Evolutionary conservation across 768 basidiomycete species (phyloP).

Genomic region (Amanita muscaria): DNA sequence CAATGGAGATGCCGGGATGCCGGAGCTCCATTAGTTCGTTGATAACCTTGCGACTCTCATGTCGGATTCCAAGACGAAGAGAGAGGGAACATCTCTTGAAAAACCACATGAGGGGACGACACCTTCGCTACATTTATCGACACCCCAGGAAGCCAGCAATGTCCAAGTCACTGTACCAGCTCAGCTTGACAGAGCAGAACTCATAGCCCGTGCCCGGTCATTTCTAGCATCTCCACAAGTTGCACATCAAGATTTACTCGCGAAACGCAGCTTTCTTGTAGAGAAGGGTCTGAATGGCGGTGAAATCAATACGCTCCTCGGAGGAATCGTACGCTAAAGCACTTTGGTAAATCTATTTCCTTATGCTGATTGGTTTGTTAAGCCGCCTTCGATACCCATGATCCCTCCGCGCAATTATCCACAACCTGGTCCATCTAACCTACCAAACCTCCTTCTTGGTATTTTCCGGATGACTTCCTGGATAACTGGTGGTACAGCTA

Average conservation of each 20-base stretch:
- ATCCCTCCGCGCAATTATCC: constrained; percentile 73
- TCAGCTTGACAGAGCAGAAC: constrained; percentile 26
- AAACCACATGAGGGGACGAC: background rate
- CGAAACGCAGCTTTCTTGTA: constrained; percentile 54
- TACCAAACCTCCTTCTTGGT: constrained; percentile 60
- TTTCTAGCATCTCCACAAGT: constrained; percentile 66
- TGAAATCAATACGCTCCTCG: constrained; percentile 54
- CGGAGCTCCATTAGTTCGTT: background rate
- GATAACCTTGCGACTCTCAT: background rate
- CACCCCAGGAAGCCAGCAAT: background rate
- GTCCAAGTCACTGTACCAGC: background rate
- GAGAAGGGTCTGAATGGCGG: constrained; percentile 61
- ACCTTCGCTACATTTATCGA: background rate
- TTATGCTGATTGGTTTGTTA: background rate
- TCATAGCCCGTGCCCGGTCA: constrained; percentile 46
- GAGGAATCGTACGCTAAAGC: constrained; percentile 42
- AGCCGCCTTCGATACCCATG: constrained; percentile 33
- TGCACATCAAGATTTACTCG: constrained; percentile 40
- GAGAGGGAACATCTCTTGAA: background rate
- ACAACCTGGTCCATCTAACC: constrained; percentile 54
- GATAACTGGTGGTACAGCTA: constrained; percentile 56
- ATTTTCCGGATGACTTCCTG: constrained; percentile 53
- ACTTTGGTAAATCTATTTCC: background rate
- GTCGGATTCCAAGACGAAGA: background rate
- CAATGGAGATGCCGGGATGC: too few relatives aligned